Evolutionary conservation across 345 rosid species (phyloP).

Genomic region (Eucalyptus regnans): DNA sequence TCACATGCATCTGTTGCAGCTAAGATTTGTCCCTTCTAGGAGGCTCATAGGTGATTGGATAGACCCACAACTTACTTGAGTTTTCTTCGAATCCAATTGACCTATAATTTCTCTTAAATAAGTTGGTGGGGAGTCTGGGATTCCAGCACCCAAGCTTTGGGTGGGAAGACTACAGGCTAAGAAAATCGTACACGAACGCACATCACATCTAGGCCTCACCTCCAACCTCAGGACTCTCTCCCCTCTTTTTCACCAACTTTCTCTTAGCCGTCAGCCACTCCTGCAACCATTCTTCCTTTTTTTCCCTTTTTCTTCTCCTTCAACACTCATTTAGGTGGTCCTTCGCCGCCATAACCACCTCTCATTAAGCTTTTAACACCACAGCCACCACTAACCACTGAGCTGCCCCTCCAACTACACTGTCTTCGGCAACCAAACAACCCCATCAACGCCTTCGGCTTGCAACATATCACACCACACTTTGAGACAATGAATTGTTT

Average conservation of each 20-base stretch:
- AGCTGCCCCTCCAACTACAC: not conserved
- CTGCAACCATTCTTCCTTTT: not conserved
- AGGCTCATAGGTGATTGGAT: not conserved
- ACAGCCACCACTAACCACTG: not conserved
- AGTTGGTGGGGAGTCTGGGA: not conserved
- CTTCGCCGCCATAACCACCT: not conserved
- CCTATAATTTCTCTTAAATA: not conserved
- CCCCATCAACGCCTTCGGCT: not conserved
- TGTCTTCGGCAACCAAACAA: not conserved
- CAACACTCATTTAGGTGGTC: not conserved
- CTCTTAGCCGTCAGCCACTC: not conserved
- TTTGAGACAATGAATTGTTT: not conserved
- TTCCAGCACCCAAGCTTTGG: not conserved
- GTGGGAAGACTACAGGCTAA: not conserved
- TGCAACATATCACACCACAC: not conserved
- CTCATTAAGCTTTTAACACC: not conserved
- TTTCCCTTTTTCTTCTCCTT: not conserved
- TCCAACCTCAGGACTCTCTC: not conserved
- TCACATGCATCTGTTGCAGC: not conserved
- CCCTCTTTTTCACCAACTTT: not conserved
- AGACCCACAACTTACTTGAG: not conserved
- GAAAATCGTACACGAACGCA: not conserved
- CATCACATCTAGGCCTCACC: not conserved
- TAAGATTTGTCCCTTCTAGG: not conserved
- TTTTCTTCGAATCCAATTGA: not conserved